Base-by-base conservation (phyloP, 2,329 filamentous ascomycete species). In the Tolypocladium tundrense region DNA sequence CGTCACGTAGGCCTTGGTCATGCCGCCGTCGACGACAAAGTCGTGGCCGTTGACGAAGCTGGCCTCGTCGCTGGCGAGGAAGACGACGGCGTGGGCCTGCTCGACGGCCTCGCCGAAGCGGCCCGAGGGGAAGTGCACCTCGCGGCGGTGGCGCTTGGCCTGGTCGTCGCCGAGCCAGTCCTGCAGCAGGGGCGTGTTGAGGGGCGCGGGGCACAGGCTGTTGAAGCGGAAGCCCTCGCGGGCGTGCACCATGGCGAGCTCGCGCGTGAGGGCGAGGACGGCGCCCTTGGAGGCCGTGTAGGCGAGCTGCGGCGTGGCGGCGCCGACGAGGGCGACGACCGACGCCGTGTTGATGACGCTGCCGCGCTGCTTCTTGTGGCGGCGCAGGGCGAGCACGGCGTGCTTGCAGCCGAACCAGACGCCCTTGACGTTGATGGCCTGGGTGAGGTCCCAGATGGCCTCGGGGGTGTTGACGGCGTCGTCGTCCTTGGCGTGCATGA, bases 391-490 rank as follows among this genome's bases (percentile, higher is more conserved):
- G 55, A 93, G 79, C 35, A 97, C 86, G 8, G 92, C 91, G 72
- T 96, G 90, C 81, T 96, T 97, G 82, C 86, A 88, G 60, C 92
- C 92, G 72, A 85, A 97, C 92, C 92, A 96, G n/a, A 97, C 92
- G 50, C 92, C 92, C 83, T 97, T 97, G 73, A 96, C 92, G 74
- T 97, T 97, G 79, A 96, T 95, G 71, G 85, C 86, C 61, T 96
- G 91, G 5, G 92, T 97, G 64, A 96, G 77, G 68, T 97, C 91
- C 92, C 92, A 97, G 77, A 97, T 92, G 67, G 84, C 86, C 77
- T 96, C 91, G 55, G 90, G 86, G 1, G 91, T 96, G 71, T 88
- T 83, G 70, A 95, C 78, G 54, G 92, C 91, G 72, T 91, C 87
- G 68, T 83, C 86, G 72, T 91, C 88, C 58, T 88, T 80, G 53